Base-by-base conservation (phyloP, 1,139 yeast genomes). In the Pichia sp. region DNA sequence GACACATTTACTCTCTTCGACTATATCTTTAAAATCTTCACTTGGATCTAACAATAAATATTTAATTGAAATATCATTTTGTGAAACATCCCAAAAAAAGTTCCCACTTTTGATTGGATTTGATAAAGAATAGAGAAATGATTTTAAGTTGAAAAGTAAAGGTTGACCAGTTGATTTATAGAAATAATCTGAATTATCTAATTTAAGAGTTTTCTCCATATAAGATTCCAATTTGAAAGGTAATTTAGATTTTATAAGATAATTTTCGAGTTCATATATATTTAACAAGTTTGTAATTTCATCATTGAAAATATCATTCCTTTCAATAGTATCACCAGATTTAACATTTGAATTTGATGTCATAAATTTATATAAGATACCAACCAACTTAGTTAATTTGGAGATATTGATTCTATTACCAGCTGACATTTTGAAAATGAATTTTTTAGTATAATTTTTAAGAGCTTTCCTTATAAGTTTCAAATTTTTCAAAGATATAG, bases 11-110 rank as follows among this genome's bases (percentile, higher is more conserved):
- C 89, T 72, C 26, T 78, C 72, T 6, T 76, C 74, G 0, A 85
- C 75, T 2, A 89, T 67, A 11, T 78, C 80, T 45, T 69, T 68
- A 56, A 89, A 86, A 2, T 77, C 67, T 39, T 73, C 75, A 43
- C 89, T 77, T 1, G 96, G 95, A 54, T 89, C 96, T 11, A 89
- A 65, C 12, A 88, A 63, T 70, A 88, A 72, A 52, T 89, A 89
- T 48, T 77, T 76, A 35, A 86, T 59, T 1, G 69, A 59, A 0
- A 67, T 8, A 17, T 56, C 54, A 15, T 49, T 45, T 3, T 41
- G 38, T 14, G 52, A 54, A 9, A 64, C 66, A 47, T 77, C 82
- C 68, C 84, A 84, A 51, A 83, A 85, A 48, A 86, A 74, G 50
- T 77, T 77, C 0, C 98, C 98, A 55, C 88, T 95, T 33, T 69